A percentile compares a stretch with the other conserved stretches of the same genome.
These are phyloP conservation scores for Pisolithus albus DNA, from an alignment of 768 basidiomycete species.

Conservation along the genomic window DNA sequence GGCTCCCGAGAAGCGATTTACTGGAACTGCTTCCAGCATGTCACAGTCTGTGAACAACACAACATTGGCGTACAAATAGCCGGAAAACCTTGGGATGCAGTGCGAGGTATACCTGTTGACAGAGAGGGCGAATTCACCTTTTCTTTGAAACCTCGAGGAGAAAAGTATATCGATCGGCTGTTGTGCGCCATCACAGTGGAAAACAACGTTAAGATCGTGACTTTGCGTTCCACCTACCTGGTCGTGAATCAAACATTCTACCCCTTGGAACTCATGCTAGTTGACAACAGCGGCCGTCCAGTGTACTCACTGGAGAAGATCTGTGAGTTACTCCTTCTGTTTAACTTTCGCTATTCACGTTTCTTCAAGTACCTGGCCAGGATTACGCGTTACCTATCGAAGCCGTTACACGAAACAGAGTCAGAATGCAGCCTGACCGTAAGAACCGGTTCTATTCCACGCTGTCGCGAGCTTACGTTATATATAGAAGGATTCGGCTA, in stretches of 20 bases:
- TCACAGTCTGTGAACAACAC: conserved; percentile 61
- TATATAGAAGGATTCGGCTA: conserved; percentile 89
- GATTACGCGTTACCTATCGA: conserved; percentile 89
- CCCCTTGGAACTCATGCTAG: conserved; percentile 84
- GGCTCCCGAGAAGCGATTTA: neutral
- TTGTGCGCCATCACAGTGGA: conserved; percentile 86
- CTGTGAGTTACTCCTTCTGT: conserved; percentile 30
- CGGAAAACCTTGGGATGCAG: conserved; percentile 82
- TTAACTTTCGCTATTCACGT: neutral
- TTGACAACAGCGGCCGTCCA: conserved; percentile 80
- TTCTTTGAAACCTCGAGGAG: conserved; percentile 69
- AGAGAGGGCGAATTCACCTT: conserved; percentile 89
- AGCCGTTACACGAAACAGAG: conserved; percentile 71
- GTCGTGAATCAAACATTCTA: conserved; percentile 88
- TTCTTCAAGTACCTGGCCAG: conserved; percentile 62
- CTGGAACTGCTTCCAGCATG: conserved; percentile 28
- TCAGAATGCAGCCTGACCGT: conserved; percentile 92
- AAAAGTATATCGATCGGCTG: conserved; percentile 72
- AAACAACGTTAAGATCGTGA: conserved; percentile 91
- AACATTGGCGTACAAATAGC: conserved; percentile 79
- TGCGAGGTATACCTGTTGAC: conserved; percentile 86
- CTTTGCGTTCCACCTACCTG: conserved; percentile 86
- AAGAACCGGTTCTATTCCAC: conserved; percentile 23
- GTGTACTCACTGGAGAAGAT: conserved; percentile 80
- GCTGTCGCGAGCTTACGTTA: conserved; percentile 2